Percentiles rank a stretch among this genome's conserved stretches.
Conservation (phyloP, 148 eudicot species). For the Silene latifolia region DNA sequence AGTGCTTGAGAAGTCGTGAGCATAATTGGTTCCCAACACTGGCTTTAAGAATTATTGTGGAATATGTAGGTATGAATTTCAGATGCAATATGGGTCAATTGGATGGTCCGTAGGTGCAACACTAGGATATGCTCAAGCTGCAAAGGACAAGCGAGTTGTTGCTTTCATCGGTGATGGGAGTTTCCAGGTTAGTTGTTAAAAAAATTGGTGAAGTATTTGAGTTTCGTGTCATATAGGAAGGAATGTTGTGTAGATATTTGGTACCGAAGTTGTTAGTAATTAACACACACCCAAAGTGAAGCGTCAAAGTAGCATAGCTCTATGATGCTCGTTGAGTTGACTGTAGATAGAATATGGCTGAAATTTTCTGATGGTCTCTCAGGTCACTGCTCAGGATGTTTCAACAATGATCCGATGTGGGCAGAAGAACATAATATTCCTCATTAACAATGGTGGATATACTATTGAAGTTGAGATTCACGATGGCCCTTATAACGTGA, state of each 20-base stretch:
- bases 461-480: constrained; percentile 89
- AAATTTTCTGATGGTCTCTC: neutral
- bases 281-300: too few species aligned
- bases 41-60: neutral
- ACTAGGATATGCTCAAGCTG: constrained; percentile 82
- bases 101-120: constrained; percentile 90
- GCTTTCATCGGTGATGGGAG: constrained; percentile 86
- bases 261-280: too few species aligned
- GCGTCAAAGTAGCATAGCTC: too few species aligned
- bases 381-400: constrained; percentile 86
- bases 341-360: neutral
- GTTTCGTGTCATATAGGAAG: neutral
- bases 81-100: constrained; percentile 84
- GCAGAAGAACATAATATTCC: constrained; percentile 68
- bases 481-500: constrained; percentile 84
- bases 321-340: neutral
- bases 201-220: neutral
- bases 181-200: constrained; percentile 58
- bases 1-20: neutral
- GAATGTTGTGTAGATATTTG: too few species aligned
- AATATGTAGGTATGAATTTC: constrained; percentile 59
- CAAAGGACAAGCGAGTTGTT: constrained; percentile 62
- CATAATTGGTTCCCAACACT: neutral
- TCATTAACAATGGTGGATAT: constrained; percentile 80
- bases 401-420: constrained; percentile 81